Evolutionary conservation across 2,329 filamentous ascomycete species (phyloP).

Genomic region (Stemphylium vesicarium): DNA sequence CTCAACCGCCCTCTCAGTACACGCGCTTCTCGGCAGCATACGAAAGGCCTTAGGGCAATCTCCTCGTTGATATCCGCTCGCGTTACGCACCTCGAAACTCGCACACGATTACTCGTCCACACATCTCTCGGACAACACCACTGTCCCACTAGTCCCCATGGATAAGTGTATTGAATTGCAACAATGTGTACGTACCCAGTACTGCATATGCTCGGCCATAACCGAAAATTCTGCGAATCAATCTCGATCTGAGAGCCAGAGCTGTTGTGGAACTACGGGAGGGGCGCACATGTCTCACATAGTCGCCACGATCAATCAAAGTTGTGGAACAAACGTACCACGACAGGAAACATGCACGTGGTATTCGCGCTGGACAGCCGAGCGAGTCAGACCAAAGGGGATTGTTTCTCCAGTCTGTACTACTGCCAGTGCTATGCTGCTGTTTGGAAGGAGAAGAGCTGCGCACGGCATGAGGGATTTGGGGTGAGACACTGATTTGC

Average conservation of each 20-base stretch:
- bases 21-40: too few relatives aligned
- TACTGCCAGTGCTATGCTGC: neutral
- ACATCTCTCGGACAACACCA: neutral
- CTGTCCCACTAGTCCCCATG: neutral
- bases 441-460: neutral
- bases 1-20: too few relatives aligned
- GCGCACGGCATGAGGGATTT: neutral
- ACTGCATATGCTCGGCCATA: neutral
- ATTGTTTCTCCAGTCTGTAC: neutral
- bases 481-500: neutral
- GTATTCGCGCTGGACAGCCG: neutral
- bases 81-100: neutral
- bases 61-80: neutral
- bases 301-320: neutral
- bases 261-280: neutral
- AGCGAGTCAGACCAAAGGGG: neutral
- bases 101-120: neutral
- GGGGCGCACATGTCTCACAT: neutral
- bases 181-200: neutral
- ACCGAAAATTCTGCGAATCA: neutral
- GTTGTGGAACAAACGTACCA: constrained; percentile 2
- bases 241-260: neutral
- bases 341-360: constrained; percentile 2
- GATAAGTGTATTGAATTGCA: neutral
- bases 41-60: too few relatives aligned